Percentiles rank a stretch among this genome's conserved stretches.
Evolutionary conservation across 345 rosid species (phyloP).

Genomic region (Boechera stricta): DNA sequence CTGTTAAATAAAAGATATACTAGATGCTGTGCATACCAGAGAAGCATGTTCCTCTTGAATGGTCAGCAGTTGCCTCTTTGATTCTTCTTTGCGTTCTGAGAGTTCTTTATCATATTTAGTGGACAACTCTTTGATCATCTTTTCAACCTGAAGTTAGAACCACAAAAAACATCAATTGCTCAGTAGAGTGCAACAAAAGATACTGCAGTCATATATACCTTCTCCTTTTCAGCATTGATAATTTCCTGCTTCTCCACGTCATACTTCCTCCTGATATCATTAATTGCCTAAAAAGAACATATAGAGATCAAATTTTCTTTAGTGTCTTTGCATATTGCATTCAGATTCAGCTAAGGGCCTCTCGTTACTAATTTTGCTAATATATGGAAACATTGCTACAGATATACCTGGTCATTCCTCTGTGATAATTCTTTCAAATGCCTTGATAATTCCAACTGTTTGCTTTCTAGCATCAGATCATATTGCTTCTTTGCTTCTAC

Average conservation of each 20-base stretch:
- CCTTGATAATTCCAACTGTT: constrained; percentile 78
- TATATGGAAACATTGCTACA: constrained; percentile 36
- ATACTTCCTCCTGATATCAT: constrained; percentile 80
- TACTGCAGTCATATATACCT: constrained; percentile 51
- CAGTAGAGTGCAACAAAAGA: constrained; percentile 23
- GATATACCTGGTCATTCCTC: constrained; percentile 83
- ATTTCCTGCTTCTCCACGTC: constrained; percentile 77
- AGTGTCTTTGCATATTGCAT: background rate
- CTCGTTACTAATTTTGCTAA: constrained; percentile 23
- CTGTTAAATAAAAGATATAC: background rate
- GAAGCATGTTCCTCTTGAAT: constrained; percentile 73
- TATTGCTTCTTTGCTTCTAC: constrained; percentile 72
- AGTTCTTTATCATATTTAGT: constrained; percentile 59
- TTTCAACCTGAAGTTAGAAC: constrained; percentile 59
- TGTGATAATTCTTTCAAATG: constrained; percentile 93
- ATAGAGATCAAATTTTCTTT: background rate
- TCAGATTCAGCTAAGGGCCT: constrained; percentile 3
- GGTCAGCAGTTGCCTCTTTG: constrained; percentile 51
- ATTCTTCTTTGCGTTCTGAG: constrained; percentile 63
- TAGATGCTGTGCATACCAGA: constrained; percentile 44
- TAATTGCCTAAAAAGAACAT: constrained; percentile 65
- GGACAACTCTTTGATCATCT: constrained; percentile 53
- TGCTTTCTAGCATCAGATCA: constrained; percentile 81
- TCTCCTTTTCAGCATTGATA: constrained; percentile 61
- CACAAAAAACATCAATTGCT: constrained; percentile 22